Percentiles rank a stretch among this genome's conserved stretches.
phyloP scores from a whole-genome alignment of 2,329 filamentous ascomycete species.

The Sporothrix luriei region DNA sequence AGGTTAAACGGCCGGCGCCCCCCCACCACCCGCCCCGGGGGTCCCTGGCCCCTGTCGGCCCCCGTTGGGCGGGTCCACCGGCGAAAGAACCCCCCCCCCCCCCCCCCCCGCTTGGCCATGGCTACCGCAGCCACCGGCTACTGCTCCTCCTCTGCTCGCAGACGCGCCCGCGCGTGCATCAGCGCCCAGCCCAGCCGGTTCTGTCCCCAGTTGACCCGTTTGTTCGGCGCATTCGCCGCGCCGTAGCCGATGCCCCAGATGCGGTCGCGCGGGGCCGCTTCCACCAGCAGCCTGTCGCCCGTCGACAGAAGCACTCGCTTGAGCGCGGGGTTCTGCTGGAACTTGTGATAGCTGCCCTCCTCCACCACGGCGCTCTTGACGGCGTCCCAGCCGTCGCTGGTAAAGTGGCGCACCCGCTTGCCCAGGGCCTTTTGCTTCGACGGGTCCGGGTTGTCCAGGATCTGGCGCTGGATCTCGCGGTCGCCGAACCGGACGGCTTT shows the following conservation, averaged over 20 bases:
- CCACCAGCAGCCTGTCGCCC: conserved; percentile 62
- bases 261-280: conserved; percentile 61
- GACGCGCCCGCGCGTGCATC: conserved; percentile 56
- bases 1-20: too few species aligned
- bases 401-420: conserved; percentile 29
- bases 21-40: too few species aligned
- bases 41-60: too few species aligned
- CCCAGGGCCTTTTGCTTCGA: conserved; percentile 33
- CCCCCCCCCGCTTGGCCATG: too few species aligned
- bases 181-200: conserved; percentile 67
- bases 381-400: conserved; percentile 30
- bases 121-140: too few species aligned
- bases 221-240: conserved; percentile 52
- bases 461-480: conserved; percentile 8
- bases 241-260: conserved; percentile 69
- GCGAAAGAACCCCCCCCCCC: too few species aligned
- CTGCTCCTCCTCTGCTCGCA: conserved; percentile 49
- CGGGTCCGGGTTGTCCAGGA: conserved; percentile 28
- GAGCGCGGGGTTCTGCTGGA: conserved; percentile 53
- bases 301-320: conserved; percentile 57
- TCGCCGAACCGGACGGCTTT: conserved; percentile 46
- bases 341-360: conserved; percentile 62
- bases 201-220: conserved; percentile 59
- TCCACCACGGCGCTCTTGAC: conserved; percentile 58
- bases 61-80: too few species aligned